Base-by-base conservation (phyloP, 169 alveolate species). In the Cryptosporidium tyzzeri region DNA sequence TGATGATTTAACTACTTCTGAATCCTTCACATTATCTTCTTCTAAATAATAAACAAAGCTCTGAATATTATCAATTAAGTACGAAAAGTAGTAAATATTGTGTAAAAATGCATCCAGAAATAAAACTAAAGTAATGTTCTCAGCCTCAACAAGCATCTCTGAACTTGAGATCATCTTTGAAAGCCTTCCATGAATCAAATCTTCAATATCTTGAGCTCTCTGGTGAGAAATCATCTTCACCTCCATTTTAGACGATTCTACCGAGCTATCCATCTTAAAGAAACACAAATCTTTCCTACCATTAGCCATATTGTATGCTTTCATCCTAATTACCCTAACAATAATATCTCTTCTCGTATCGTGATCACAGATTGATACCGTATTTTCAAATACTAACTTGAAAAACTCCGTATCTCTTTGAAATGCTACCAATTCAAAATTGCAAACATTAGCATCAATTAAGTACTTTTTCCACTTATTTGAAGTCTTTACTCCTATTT, bases 61-160 rank as follows among this genome's bases (percentile, higher is more conserved):
- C 44, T 62, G 74, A 29, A 80, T 59, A 9, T 80, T 80, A 4
- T 80, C 89, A 12, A 61, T 21, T 29, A 80, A 18, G 51, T 80
- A 35, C 10, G 67, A 61, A 21, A 80, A 80, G 51, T 80, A 80
- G 67, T 62, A 80, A 7, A 80, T 80, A n/a, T 59, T 33, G 50
- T 80, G 89, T 67, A 80, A 31, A 48, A 80, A 62, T 6, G 55
- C 50, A 35, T 80, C 89, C 4, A 80, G 65, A 65, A 80, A 80
- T 14, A 80, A 67, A 7, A 80, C 69, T 23, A 80, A 8, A 5
- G 74, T 48, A 10, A 80, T 10, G 1, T 48, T 31, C 18, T 41
- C 62, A 44, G 80, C 89, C n/a, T 59, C 75, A 9, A 80, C 50
- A 29, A 80, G 53, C 68, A 80, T n/a, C 75, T 80, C 80, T 8